phyloP scores from a whole-genome alignment of 495 filamentous ascomycete species.

The Penicillium cosmopolitanum region DNA sequence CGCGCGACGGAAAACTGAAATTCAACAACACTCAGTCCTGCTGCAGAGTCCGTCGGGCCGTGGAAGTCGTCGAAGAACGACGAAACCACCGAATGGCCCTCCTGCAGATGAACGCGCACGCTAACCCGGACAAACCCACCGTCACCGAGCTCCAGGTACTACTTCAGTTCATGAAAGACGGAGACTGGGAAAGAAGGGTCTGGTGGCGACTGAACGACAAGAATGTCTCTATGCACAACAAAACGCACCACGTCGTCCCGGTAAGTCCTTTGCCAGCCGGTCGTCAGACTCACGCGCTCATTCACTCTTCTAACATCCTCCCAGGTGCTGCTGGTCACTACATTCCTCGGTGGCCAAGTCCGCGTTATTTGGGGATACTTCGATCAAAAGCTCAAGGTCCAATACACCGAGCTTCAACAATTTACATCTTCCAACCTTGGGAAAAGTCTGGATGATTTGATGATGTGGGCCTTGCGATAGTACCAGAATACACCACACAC shows the following conservation, averaged over 20 bases:
- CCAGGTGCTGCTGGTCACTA: constrained; percentile 6
- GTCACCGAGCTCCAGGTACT: background rate
- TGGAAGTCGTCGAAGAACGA: constrained; percentile 1
- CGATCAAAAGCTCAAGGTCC: constrained; percentile 2
- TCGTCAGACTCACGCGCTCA: background rate
- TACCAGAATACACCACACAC: background rate
- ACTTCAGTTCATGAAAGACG: background rate
- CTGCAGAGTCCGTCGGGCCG: background rate
- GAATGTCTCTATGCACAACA: background rate
- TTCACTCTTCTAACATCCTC: background rate
- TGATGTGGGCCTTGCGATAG: constrained; percentile 2
- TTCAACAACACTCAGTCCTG: background rate
- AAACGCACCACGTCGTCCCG: constrained; percentile 3
- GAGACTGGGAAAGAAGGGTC: constrained; percentile 1
- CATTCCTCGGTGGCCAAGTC: constrained; percentile 8
- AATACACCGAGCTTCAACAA: constrained; percentile 1
- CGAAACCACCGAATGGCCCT: background rate
- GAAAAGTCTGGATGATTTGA: background rate
- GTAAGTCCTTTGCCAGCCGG: background rate
- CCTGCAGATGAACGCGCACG: background rate
- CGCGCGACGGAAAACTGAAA: background rate
- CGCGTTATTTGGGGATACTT: constrained; percentile 7
- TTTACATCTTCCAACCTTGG: background rate
- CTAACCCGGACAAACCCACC: background rate
- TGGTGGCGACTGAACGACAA: background rate